Evolutionary conservation across 345 rosid genomes (phyloP), one percentile per base, ranked within the genome.

Genomic region (Pistacia atlantica): DNA sequence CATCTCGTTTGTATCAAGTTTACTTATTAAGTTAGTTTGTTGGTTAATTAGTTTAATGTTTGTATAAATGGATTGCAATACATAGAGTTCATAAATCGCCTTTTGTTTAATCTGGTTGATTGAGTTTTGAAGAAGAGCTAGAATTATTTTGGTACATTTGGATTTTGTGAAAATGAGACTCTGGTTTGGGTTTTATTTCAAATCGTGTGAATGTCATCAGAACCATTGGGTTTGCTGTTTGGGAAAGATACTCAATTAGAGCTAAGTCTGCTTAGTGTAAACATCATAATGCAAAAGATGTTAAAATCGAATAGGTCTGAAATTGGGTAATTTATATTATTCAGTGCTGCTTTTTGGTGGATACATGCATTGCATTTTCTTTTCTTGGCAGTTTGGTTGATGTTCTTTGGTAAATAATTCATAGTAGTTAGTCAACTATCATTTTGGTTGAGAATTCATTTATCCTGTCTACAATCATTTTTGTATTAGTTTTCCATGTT

Each of bases 271-370:
- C 54, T 10, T 42, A 17, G 14, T 20, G 10, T 11, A 22, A 48
- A 14, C 57, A 12, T 48, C 33, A 8, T 28, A 48, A 18, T 48
- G 42, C 16, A 16, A 10, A 67, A 14, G 42, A 11, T 49, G 31
- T n/a, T 25, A 28, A 14, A 68, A 3, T 62, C 10, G 31, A 25
- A 11, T 25, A 18, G 31, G 25, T 22, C 25, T 22, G 25, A 22
- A 22, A 22, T 22, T 22, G 25, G 25, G 52, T 56, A 22, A 38
- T 2, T 48, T 13, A 61, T 46, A 13, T 73, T 4, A 59, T 22
- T 71, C 64, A 59, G 37, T 59, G 51, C 33, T 72, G 49, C 17
- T 42, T 37, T 71, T 1, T 54, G 73, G 73, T 10, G 6, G 73
- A 12, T 35, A n/a, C 11, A 38, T 58, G 25, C 42, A 28, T 49